Evolutionary conservation across 352 stramenopile genomes (phyloP).

Genomic region (Elongisporangium prolatum): DNA sequence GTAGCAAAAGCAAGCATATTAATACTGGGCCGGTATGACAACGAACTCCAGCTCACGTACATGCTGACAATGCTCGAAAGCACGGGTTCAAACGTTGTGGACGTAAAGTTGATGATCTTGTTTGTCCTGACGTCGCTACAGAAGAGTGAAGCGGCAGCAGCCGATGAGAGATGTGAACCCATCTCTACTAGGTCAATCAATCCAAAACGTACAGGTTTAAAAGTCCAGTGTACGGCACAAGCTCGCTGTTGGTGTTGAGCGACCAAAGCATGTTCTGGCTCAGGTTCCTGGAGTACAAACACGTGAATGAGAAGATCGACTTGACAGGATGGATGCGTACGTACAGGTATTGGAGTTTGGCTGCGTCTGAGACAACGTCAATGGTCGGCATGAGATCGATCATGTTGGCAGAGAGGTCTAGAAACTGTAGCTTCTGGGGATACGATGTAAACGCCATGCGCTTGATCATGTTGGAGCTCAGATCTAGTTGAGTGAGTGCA

Average conservation of each 20-base stretch:
- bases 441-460: conserved; percentile 32
- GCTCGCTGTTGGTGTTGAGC: conserved; percentile 41
- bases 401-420: conserved; percentile 51
- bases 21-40: not conserved
- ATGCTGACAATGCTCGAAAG: conserved; percentile 41
- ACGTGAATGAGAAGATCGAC: not conserved
- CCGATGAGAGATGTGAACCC: not conserved
- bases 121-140: conserved; percentile 55
- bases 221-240: conserved; percentile 36
- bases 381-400: conserved; percentile 55
- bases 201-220: conserved; percentile 33
- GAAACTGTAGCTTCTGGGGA: conserved; percentile 27
- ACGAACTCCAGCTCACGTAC: conserved; percentile 22
- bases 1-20: conserved; percentile 1
- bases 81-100: conserved; percentile 37
- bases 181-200: conserved; percentile 1
- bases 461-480: conserved; percentile 49
- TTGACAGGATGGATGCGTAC: conserved; percentile 15
- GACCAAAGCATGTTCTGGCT: conserved; percentile 63
- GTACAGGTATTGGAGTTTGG: conserved; percentile 40
- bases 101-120: conserved; percentile 51
- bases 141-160: not conserved
- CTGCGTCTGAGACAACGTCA: conserved; percentile 17
- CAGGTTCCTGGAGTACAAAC: conserved; percentile 33
- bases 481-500: conserved; percentile 29